Evolutionary conservation across 345 rosid species (phyloP), one percentile per base, ranked within the genome.

Genomic region (Eucalyptus grandis): DNA sequence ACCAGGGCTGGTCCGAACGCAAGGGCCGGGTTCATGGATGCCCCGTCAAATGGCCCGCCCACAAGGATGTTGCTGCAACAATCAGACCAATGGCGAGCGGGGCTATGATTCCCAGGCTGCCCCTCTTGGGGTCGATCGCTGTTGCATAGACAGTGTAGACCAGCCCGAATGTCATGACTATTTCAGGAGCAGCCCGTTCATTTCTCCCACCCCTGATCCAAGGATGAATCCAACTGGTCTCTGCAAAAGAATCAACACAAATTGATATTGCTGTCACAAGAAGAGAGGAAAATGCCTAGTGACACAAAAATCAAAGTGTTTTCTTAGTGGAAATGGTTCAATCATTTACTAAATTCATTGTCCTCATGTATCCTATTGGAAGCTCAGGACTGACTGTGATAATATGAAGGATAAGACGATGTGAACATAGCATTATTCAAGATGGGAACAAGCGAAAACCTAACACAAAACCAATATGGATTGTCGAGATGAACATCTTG

Each of bases 191-290:
- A 93, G 62, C 12, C 91, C 98, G 51, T 94, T 92, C 62, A 92
- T 88, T 89, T 89, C 94, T n/a, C 93, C 91, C 56, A 92, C 92
- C 49, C 97, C 98, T 47, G 94, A 87, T 27, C 92, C 90, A 83
- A 95, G 92, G 65, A 88, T 91, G 91, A 95, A 95, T 16, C 96
- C 96, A 44, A 89, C 91, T 26, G 97, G 96, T 91, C 97, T 94
- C 96, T 96, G 94, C 37, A 9, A n/a, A 26, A 87, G 46, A 37
- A 72, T 40, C 46, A 37, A 72, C 83, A 37, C 26, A 72, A 37
- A 72, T 72, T 37, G 27, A 19, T 37, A 37, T 7, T 19, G 27
- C 22, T 37, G 46, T 19, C 83, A 22, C 8, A 6, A 72, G 82
- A 37, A 72, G 82, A 37, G 11, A 37, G 27, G 83, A 37, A 77